These are phyloP conservation scores for Dovyalis caffra DNA, from an alignment of 345 rosid species.

Conservation along the genomic window DNA sequence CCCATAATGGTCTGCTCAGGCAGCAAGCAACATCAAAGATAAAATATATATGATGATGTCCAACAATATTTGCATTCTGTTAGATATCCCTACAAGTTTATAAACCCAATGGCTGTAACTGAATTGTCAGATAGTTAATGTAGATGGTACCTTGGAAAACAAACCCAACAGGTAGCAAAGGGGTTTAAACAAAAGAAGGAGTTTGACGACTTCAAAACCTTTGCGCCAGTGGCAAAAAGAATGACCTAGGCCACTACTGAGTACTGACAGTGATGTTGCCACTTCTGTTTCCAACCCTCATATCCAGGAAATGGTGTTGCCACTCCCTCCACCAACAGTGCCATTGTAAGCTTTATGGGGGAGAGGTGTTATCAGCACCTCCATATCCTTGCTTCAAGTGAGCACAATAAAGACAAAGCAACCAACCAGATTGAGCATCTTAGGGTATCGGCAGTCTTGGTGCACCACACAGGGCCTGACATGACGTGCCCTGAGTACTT, in stretches of 20 bases:
- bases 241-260: too few species aligned
- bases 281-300: not conserved
- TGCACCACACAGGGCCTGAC: not conserved
- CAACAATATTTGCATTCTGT: not conserved
- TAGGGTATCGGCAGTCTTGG: not conserved
- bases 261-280: not conserved
- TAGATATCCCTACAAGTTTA: not conserved
- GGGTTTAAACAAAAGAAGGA: not conserved
- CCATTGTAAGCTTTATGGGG: too few species aligned
- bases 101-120: not conserved
- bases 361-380: not conserved
- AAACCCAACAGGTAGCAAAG: not conserved
- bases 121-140: not conserved
- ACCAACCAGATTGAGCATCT: not conserved
- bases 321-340: too few species aligned
- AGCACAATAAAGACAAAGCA: not conserved
- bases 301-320: too few species aligned
- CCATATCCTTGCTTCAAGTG: not conserved
- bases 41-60: not conserved
- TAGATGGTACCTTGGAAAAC: not conserved
- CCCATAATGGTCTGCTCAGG: not conserved
- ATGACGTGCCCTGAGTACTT: not conserved
- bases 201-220: not conserved
- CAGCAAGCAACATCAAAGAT: not conserved
- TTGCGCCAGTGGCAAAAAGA: not conserved